Evolutionary conservation across 2,329 filamentous ascomycete genomes (phyloP).

Genomic region (Penicillium sp.): DNA sequence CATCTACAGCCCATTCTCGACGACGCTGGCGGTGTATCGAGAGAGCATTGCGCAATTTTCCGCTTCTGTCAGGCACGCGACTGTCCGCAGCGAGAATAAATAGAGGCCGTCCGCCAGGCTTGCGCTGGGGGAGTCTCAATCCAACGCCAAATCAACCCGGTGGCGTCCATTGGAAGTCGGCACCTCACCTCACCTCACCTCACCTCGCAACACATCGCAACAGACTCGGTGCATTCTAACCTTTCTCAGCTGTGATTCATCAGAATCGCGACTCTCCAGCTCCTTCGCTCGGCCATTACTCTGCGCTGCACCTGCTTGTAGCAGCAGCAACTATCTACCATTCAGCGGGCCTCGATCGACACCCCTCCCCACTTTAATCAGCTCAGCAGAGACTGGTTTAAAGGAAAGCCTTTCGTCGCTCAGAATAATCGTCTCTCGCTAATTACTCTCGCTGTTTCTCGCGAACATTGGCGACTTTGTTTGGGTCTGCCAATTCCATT

Average conservation of each 20-base stretch:
- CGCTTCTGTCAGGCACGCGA: neutral
- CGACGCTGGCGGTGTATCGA: neutral
- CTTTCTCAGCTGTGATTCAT: neutral
- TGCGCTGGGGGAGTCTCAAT: neutral
- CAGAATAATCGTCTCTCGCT: neutral
- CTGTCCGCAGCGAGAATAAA: neutral
- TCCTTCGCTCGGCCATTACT: neutral
- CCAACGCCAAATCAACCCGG: neutral
- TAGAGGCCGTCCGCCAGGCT: neutral
- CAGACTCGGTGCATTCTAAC: no score
- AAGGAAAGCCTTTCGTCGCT: neutral
- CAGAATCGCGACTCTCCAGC: neutral
- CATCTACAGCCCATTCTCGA: neutral
- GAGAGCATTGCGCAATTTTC: neutral
- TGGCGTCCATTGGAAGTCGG: neutral
- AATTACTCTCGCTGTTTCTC: neutral
- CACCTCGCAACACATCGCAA: no score
- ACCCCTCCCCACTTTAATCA: neutral
- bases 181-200: neutral
- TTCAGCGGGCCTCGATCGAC: neutral
- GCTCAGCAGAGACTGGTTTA: neutral
- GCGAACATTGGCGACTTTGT: neutral
- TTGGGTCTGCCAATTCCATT: neutral
- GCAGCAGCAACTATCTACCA: no score
- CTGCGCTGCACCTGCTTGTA: neutral